Percentiles rank a stretch among this genome's conserved stretches.
These are phyloP conservation scores for Beauveria bassiana DNA, from an alignment of 2,329 filamentous ascomycete species.

Conservation along the genomic window DNA sequence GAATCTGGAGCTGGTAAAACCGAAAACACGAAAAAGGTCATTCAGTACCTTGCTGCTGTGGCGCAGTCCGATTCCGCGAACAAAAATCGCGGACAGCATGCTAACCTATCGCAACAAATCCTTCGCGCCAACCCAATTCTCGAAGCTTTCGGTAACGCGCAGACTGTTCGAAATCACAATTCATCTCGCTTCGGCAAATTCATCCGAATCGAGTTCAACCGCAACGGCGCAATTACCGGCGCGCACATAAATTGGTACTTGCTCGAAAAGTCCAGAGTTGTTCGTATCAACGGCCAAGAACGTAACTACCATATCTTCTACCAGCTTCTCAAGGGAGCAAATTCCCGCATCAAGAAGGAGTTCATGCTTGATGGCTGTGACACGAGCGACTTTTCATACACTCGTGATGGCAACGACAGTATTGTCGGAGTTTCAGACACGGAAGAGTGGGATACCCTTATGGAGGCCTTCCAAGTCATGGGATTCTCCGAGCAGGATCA, in stretches of 20 bases:
- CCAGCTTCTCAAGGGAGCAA: constrained; percentile 81
- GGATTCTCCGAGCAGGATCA: constrained; percentile 84
- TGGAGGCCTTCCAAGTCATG: constrained; percentile 94
- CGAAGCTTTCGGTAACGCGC: constrained; percentile 95
- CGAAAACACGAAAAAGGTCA: constrained; percentile 98
- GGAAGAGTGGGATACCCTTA: constrained; percentile 81
- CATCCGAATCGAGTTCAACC: constrained; percentile 90
- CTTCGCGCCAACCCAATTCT: constrained; percentile 92
- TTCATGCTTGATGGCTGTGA: constrained; percentile 69
- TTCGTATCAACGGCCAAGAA: constrained; percentile 78
- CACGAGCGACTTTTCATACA: constrained; percentile 87
- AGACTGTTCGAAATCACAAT: constrained; percentile 96
- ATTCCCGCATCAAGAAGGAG: constrained; percentile 61
- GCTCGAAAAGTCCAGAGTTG: constrained; percentile 94
- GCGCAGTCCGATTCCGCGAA: constrained; percentile 71
- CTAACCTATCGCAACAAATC: constrained; percentile 93
- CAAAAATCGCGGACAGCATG: constrained; percentile 55
- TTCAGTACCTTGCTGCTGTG: constrained; percentile 94
- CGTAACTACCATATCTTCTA: constrained; percentile 98
- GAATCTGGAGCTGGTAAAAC: constrained; percentile 98
- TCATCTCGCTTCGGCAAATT: constrained; percentile 98
- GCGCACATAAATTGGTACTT: constrained; percentile 99
- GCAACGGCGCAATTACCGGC: constrained; percentile 81
- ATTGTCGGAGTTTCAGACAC: constrained; percentile 85
- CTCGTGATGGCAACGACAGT: constrained; percentile 79